Conservation (phyloP, 345 rosid species). For the Syzygium jambos region DNA sequence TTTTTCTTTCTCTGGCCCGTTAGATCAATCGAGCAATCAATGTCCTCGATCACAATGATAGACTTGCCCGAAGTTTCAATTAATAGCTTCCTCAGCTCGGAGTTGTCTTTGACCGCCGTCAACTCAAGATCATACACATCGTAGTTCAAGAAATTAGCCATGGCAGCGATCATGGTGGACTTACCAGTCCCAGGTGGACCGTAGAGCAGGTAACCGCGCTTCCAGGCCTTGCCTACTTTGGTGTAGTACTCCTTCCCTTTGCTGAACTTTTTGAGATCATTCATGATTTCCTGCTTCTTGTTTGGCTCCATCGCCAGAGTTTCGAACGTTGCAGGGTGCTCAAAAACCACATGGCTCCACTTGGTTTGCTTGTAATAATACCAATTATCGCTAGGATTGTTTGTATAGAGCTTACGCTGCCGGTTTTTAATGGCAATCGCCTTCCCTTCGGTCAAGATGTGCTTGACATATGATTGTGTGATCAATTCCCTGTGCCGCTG, state of each 20-base stretch:
- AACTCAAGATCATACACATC: constrained; percentile 77
- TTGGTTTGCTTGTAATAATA: constrained; percentile 3
- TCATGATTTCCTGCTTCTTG: constrained; percentile 36
- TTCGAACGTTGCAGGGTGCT: constrained; percentile 50
- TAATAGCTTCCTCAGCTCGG: constrained; percentile 45
- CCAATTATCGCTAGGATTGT: constrained; percentile 22
- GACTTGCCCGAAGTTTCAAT: constrained; percentile 42
- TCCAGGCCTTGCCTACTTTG: constrained; percentile 69
- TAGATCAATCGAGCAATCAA: constrained; percentile 49
- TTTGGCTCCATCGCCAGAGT: constrained; percentile 53
- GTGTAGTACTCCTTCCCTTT: constrained; percentile 47
- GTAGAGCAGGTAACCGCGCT: constrained; percentile 59
- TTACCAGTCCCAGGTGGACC: constrained; percentile 82
- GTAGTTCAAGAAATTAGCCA: constrained; percentile 54
- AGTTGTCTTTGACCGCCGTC: constrained; percentile 43
- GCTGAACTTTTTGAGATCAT: constrained; percentile 42
- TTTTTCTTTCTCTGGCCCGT: constrained; percentile 27
- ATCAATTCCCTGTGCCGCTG: constrained; percentile 22
- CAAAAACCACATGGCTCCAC: constrained; percentile 32
- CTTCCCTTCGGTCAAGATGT: constrained; percentile 36
- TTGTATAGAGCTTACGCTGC: constrained; percentile 43
- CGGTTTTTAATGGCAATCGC: constrained; percentile 14
- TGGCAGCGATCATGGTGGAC: constrained; percentile 64
- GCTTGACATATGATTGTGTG: constrained; percentile 16
- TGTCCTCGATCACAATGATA: constrained; percentile 63